A percentile compares a stretch with the other conserved stretches of the same genome.
These are phyloP conservation scores for Arabidopsis hybrid DNA, from an alignment of 441 rosid species.

Conservation along the genomic window DNA sequence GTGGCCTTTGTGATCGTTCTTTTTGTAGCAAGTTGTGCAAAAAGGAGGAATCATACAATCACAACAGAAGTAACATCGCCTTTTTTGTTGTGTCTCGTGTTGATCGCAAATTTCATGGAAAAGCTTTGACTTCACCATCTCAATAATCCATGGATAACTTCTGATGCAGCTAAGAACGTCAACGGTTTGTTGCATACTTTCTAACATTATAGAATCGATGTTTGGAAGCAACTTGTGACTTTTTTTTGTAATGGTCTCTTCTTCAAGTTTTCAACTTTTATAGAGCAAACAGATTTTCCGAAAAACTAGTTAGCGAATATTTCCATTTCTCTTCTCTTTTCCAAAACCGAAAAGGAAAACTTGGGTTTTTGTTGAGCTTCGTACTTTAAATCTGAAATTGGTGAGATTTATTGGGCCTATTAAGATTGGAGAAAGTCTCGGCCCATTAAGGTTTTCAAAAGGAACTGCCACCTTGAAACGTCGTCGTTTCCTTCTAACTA, in stretches of 20 bases:
- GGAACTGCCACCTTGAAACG: not conserved
- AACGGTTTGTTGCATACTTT: not conserved
- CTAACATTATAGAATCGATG: not conserved
- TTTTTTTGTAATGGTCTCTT: not conserved
- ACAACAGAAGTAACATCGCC: conserved; percentile 35
- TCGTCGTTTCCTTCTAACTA: not conserved
- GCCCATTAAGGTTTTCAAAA: conserved; percentile 1
- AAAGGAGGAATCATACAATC: conserved; percentile 38
- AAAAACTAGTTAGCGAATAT: not conserved
- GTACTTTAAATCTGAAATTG: not conserved
- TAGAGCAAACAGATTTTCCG: not conserved
- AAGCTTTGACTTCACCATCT: conserved; percentile 29
- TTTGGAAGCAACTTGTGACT: not conserved
- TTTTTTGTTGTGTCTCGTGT: not conserved
- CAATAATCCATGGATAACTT: conserved; percentile 35
- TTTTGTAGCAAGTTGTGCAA: not conserved
- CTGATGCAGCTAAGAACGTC: conserved; percentile 19
- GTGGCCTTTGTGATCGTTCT: conserved; percentile 25
- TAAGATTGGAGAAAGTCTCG: not conserved
- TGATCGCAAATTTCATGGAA: conserved; percentile 26
- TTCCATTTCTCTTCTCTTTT: not conserved
- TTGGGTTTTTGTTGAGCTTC: not conserved
- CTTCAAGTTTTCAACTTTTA: not conserved
- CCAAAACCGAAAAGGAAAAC: not conserved
- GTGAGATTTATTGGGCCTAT: conserved; percentile 9